Evolutionary conservation across 169 alveolate genomes (phyloP).

Genomic region (Cryptosporidium felis): DNA sequence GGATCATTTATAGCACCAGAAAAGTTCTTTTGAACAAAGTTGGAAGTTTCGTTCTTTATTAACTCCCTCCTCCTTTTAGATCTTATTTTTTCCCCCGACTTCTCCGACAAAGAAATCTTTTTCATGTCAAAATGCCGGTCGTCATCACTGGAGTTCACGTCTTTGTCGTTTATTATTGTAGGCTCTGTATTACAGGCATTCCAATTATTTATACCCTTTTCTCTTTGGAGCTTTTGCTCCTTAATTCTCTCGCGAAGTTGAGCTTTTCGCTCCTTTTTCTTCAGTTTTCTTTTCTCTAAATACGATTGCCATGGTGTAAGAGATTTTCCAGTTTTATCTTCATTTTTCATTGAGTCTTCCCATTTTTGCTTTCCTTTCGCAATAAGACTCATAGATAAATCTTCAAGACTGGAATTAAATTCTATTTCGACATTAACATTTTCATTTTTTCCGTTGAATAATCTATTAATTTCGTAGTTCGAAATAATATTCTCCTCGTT

Average conservation of each 20-base stretch:
- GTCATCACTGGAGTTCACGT: slow-evolving; percentile 14
- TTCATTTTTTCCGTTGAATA: neutral
- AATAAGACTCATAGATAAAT: slow-evolving; percentile 46
- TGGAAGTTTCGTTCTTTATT: slow-evolving; percentile 11
- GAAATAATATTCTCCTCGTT: neutral
- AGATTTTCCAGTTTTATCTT: neutral
- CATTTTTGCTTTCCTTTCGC: slow-evolving; percentile 59
- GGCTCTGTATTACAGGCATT: neutral
- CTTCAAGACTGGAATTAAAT: slow-evolving; percentile 44
- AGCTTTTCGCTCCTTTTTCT: slow-evolving; percentile 56
- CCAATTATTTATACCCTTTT: neutral
- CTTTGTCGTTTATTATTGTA: neutral
- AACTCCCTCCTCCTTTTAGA: slow-evolving; percentile 46
- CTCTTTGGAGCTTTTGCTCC: slow-evolving; percentile 69
- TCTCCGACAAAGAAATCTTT: slow-evolving; percentile 12
- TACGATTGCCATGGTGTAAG: slow-evolving; percentile 72
- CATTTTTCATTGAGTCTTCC: slow-evolving; percentile 27
- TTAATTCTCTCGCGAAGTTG: slow-evolving; percentile 42
- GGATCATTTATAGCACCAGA: slow-evolving; percentile 75
- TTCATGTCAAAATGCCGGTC: slow-evolving; percentile 70
- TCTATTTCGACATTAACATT: slow-evolving; percentile 15
- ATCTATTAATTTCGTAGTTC: slow-evolving; percentile 4
- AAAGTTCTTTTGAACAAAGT: slow-evolving; percentile 17
- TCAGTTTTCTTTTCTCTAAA: slow-evolving; percentile 68
- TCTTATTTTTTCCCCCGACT: slow-evolving; percentile 10